phyloP scores from a whole-genome alignment of 768 basidiomycete species.

The Arthromyces matolae region DNA sequence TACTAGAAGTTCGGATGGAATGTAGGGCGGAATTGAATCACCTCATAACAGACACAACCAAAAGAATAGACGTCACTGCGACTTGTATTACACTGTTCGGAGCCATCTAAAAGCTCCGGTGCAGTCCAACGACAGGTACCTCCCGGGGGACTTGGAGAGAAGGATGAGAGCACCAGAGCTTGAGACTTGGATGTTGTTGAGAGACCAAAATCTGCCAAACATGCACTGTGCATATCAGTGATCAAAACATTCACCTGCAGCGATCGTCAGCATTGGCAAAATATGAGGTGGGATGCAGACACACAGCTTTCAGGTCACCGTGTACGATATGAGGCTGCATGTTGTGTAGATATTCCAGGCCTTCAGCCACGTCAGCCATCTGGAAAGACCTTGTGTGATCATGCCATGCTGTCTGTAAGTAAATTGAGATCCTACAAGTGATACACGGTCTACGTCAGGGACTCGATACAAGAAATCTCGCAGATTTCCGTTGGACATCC shows the following conservation, averaged over 20 bases:
- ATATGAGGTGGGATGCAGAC: not conserved
- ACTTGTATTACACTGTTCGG: constrained; percentile 12
- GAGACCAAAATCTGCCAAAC: constrained; percentile 19
- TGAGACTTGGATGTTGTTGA: constrained; percentile 15
- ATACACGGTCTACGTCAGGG: constrained; percentile 8
- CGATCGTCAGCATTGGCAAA: not conserved
- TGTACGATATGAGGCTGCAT: constrained; percentile 16
- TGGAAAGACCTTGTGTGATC: not conserved
- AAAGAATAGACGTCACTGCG: constrained; percentile 32
- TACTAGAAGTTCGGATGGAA: no score
- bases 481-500: constrained; percentile 14
- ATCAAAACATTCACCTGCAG: constrained; percentile 18
- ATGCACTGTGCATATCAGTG: constrained; percentile 12
- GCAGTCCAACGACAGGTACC: constrained; percentile 19
- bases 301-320: constrained; percentile 15
- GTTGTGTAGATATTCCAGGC: constrained; percentile 11
- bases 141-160: constrained; percentile 4
- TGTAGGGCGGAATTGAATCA: no score
- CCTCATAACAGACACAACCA: constrained; percentile 31
- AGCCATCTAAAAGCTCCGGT: constrained; percentile 14
- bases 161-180: constrained; percentile 9
- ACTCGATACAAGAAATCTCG: constrained; percentile 2
- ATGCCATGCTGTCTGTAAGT: not conserved
- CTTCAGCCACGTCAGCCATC: constrained; percentile 14
- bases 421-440: constrained; percentile 5